A percentile compares a stretch with the other conserved stretches of the same genome.
Conservation (phyloP, 495 filamentous ascomycete species). For the Lophium mytilinum region DNA sequence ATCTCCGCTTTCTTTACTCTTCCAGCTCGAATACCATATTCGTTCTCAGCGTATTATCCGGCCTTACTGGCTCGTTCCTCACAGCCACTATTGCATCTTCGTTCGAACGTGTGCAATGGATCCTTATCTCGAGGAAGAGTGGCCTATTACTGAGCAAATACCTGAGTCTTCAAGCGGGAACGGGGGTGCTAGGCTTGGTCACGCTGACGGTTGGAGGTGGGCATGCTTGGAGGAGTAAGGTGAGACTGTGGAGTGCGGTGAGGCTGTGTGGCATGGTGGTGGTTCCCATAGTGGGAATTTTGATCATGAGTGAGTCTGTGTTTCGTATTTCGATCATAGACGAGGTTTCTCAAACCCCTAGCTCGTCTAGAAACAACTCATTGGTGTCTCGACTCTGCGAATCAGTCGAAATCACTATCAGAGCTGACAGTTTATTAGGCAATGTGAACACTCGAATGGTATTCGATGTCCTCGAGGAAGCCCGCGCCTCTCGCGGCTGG, state of each 20-base stretch:
- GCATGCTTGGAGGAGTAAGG: background rate
- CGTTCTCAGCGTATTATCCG: constrained; percentile 1
- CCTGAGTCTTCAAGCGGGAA: constrained; percentile 1
- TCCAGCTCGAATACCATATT: constrained; percentile 2
- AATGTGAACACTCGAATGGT: background rate
- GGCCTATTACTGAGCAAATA: background rate
- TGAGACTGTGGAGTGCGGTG: background rate
- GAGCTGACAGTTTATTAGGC: background rate
- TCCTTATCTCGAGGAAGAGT: background rate
- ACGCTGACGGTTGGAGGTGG: background rate
- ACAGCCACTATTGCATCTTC: background rate
- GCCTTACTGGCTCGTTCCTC: background rate
- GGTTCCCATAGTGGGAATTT: background rate
- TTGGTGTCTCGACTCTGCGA: background rate
- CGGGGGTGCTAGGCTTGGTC: background rate
- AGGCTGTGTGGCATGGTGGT: background rate
- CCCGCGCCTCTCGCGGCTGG: background rate
- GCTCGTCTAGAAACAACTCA: too few species aligned
- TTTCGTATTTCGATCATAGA: background rate
- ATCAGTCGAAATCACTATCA: background rate
- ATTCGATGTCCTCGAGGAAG: background rate
- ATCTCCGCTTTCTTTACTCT: background rate
- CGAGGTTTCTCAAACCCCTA: too few species aligned
- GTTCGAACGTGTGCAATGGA: background rate
- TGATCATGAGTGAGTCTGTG: background rate